Evolutionary conservation across 148 eudicot species (phyloP), one percentile per base, ranked within the genome.

Genomic region (Spergularia bocconei): DNA sequence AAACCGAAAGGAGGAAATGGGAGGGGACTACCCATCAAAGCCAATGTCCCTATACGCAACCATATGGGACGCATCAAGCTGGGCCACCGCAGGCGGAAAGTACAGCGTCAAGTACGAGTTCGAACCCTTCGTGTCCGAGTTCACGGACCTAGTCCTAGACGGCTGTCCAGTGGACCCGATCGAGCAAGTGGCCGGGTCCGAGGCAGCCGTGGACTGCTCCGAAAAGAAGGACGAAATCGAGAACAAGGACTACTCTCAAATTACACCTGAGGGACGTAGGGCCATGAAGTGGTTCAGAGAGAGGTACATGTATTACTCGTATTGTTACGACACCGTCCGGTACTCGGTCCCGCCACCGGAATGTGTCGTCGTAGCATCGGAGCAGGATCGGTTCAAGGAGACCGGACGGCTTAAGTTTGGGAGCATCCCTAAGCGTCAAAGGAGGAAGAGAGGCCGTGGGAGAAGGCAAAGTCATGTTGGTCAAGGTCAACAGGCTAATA

Each of bases 1-100:
- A 47, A 63, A 77, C 5, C 92, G 91, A 0, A 84, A 69, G 75
- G 63, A 77, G 5, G 81, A 83, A 63, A 93, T 93, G 97, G 86
- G 96, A 4, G 85, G 87, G 3, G 99, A 95, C 83, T 95, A 82
- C 85, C 99, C 99, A 19, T 86, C 97, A 3, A 95, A 95, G 70
- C 99, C 99, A 16, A 95, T 95, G 99, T 89, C 99, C 13, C 72
- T 92, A 0, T 95, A 95, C 83, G 99, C 96, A 75, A 95, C 99
- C 57, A 92, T 95, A 7, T 95, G 99, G 99, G 99, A 95, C 75
- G 99, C 90, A 41, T 95, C 99, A 2, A 77, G 83, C 53, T 95
- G 99, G 99, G 99, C 99, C 69, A 95, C 99, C 0, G 23, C 69
- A 0, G 99, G 99, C 0, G 99, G 99, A 65, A 83, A 78, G 15